Evolutionary conservation across 768 basidiomycete species (phyloP).

Genomic region (Crepidotus variabilis): DNA sequence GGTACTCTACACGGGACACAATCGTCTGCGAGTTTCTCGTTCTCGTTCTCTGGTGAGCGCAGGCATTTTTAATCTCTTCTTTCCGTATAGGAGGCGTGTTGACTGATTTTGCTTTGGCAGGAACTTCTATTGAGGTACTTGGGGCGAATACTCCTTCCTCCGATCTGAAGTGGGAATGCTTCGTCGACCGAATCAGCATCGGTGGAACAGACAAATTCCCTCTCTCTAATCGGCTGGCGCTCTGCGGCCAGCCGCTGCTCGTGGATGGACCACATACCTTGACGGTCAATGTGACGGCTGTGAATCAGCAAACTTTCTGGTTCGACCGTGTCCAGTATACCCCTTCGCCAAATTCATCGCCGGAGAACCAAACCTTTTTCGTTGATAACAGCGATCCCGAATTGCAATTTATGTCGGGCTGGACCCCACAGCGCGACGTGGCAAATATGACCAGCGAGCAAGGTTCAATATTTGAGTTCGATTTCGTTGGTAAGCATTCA

Average conservation of each 20-base stretch:
- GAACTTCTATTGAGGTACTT: slow-evolving; percentile 4
- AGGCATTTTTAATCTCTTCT: slow-evolving; percentile 8
- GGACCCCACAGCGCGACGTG: slow-evolving; percentile 11
- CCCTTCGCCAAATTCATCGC: not conserved
- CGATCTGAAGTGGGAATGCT: slow-evolving; percentile 15
- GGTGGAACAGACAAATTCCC: not conserved
- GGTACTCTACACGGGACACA: slow-evolving; percentile 16
- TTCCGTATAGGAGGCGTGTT: too few species aligned
- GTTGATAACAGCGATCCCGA: slow-evolving; percentile 15
- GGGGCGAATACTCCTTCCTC: slow-evolving; percentile 4
- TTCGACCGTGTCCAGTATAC: slow-evolving; percentile 4
- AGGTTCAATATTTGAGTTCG: slow-evolving; percentile 17
- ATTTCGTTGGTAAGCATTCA: slow-evolving; percentile 20
- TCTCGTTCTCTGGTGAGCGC: slow-evolving; percentile 14
- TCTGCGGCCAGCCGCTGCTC: slow-evolving; percentile 1
- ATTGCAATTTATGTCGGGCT: slow-evolving; percentile 17
- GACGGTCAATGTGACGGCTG: slow-evolving; percentile 3
- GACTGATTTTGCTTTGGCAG: too few species aligned
- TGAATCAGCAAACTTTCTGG: slow-evolving; percentile 4
- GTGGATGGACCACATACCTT: slow-evolving; percentile 6
- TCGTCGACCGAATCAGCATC: slow-evolving; percentile 12
- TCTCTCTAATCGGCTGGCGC: slow-evolving; percentile 2
- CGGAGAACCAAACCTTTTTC: slow-evolving; percentile 9
- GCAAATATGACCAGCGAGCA: slow-evolving; percentile 14
- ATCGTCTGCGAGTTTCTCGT: slow-evolving; percentile 11